A percentile compares a stretch with the other conserved stretches of the same genome.
Evolutionary conservation across 2,329 filamentous ascomycete genomes (phyloP).

Genomic region (Cladobotryum mycophilum): DNA sequence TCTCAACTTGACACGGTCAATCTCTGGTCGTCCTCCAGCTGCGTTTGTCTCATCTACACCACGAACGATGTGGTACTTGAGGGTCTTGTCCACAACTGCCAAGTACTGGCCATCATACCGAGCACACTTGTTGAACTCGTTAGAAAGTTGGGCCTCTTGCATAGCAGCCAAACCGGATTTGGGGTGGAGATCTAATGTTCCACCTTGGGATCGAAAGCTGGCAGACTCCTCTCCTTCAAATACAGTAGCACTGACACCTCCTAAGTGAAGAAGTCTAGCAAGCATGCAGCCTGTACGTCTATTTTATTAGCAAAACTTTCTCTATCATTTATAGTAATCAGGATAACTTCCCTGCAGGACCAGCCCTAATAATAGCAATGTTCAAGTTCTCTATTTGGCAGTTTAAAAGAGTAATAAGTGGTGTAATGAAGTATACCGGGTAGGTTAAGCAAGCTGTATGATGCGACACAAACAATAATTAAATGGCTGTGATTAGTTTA

Average conservation of each 20-base stretch:
- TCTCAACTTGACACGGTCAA: conserved; percentile 8
- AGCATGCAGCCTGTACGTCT: conserved; percentile 5
- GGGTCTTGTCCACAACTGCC: conserved; percentile 4
- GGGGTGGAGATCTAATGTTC: conserved; percentile 7
- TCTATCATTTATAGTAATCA: neutral
- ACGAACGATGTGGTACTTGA: conserved; percentile 4
- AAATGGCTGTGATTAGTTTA: no score
- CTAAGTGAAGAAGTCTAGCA: conserved; percentile 7
- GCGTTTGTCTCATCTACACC: neutral
- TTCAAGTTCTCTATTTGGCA: neutral
- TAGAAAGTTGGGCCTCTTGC: conserved; percentile 7
- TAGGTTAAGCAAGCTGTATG: no score
- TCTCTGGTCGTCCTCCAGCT: conserved; percentile 8
- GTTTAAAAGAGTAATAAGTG: neutral
- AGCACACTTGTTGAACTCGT: conserved; percentile 4
- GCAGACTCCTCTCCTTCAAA: conserved; percentile 8
- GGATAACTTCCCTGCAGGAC: conserved; percentile 3
- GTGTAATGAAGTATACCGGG: no score
- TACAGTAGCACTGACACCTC: conserved; percentile 4
- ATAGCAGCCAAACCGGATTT: conserved; percentile 5
- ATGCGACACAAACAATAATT: no score
- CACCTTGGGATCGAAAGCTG: conserved; percentile 6
- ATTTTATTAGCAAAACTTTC: no score
- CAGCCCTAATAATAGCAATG: conserved; percentile 10
- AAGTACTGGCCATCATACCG: conserved; percentile 9